Base-by-base conservation (phyloP, 768 basidiomycete genomes). In the Crucibulum laeve region DNA sequence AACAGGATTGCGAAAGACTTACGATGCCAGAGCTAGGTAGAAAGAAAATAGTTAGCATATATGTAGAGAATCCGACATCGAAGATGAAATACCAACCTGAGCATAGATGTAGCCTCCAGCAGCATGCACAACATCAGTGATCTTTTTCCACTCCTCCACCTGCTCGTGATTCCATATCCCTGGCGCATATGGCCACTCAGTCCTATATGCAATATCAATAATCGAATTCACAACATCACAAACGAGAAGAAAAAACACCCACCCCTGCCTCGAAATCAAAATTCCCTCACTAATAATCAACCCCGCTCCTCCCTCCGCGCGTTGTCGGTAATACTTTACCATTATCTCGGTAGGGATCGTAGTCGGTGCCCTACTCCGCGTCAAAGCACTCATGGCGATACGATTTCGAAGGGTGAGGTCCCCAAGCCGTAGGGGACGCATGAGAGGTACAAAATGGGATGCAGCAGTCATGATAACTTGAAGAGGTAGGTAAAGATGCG, bases 111-210 rank as follows among this genome's bases (percentile, higher is more conserved):
- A 49, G 5, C 68, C 64, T 5, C 71, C 73, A 26, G 66, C 69
- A 5, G 56, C 52, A 50, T 79, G 76, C 5, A 80, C 73, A 1
- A 63, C 65, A 38, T 73, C 71, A 1, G 63, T 69, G 38, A 79
- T 59, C 38, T 62, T 67, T 46, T 66, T 73, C 74, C 75, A 77
- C 3, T 56, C 73, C 11, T 50, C 50, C 6, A 71, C 59, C 45
- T 76, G 73, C 24, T 70, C 66, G 7, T 61, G 48, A 45, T 56
- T 69, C 72, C 73, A 76, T 21, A 76, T 68, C 4, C 75, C 75
- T 10, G 73, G 73, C 1, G 68, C 68, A 49, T 65, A 53, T 8
- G 60, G 63, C 67, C 69, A 74, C 48, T 72, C 69, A 8, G 70
- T 64, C 7, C 73, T 73, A 39, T 13, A 17, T 8, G n/a, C n/a